Base-by-base conservation (phyloP, 2,329 filamentous ascomycete genomes). In the Cladosporium sp. region DNA sequence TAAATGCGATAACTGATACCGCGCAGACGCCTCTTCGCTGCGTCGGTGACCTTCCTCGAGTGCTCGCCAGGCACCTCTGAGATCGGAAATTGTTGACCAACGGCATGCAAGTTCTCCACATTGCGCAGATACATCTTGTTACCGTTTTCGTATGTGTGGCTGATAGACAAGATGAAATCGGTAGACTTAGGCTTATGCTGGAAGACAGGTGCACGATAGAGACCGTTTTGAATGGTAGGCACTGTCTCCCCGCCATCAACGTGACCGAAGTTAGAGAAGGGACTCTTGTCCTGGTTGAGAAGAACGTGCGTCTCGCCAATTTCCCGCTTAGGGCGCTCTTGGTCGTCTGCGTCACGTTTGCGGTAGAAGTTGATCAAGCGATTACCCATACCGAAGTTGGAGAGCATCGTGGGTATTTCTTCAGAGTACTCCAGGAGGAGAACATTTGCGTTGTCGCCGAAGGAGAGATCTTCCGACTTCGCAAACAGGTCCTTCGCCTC, bases 331-430 rank as follows among this genome's bases (percentile, higher is more conserved):
- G 88, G 86, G 1, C 88, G 79, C 46, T 81, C 78, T 42, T 83
- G 80, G 53, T 93, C 88, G 39, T 94, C 88, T 29, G 71, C 80
- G 64, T 89, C 86, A 62, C 89, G 89, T 52, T 91, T 83, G 33
- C 89, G 86, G 66, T 96, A 96, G 69, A 97, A 98, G 68, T 98
- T 97, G 74, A 97, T 89, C 52, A 98, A 80, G 47, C 90, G 86
- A 67, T 86, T 95, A 46, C 91, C 91, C 93, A 98, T 98, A 57
- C 92, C 93, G 62, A 96, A 95, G 64, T 95, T 96, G 38, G 92
- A 96, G 54, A 98, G 74, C 53, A 95, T 89, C 8, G 85, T 86
- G 0, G 93, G 93, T 55, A 89, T 85, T 62, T 96, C 90, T 69
- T 98, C 93, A 7, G 89, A 94, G 67, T 98, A 98, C 69, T 98